Evolutionary conservation across 306 rosid species (phyloP).

Genomic region (Castanea mollissima): DNA sequence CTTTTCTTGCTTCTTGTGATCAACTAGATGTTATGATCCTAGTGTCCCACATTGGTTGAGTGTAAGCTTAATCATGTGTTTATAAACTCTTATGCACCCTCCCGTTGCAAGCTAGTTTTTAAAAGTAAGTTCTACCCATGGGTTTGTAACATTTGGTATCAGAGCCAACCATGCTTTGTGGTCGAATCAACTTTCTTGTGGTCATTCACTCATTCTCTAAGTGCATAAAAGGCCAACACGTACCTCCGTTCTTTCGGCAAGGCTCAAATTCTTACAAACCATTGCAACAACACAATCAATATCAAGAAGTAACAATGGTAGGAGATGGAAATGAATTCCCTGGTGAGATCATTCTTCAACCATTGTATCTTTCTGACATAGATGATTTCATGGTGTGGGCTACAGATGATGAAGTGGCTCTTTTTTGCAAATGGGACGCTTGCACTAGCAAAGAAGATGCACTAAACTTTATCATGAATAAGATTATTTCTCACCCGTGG

Average conservation of each 20-base stretch:
- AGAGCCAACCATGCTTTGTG: too few relatives aligned
- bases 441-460: constrained; percentile 41
- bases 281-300: background rate
- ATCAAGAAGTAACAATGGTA: constrained; percentile 1
- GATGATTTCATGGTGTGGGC: constrained; percentile 72
- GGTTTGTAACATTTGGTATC: too few relatives aligned
- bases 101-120: too few relatives aligned
- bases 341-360: constrained; percentile 42
- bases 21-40: too few relatives aligned
- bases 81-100: too few relatives aligned
- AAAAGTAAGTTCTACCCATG: too few relatives aligned
- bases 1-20: too few relatives aligned
- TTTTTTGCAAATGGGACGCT: constrained; percentile 58
- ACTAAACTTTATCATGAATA: constrained; percentile 36
- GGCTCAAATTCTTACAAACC: background rate
- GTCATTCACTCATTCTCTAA: too few relatives aligned
- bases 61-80: too few relatives aligned
- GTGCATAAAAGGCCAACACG: too few relatives aligned
- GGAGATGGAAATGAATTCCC: background rate
- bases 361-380: constrained; percentile 45
- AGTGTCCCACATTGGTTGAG: too few relatives aligned
- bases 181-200: too few relatives aligned
- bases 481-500: constrained; percentile 43
- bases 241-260: background rate
- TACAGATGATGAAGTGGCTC: constrained; percentile 45